Conservation (phyloP, 257 asterid species). For the Scutellaria minor region DNA sequence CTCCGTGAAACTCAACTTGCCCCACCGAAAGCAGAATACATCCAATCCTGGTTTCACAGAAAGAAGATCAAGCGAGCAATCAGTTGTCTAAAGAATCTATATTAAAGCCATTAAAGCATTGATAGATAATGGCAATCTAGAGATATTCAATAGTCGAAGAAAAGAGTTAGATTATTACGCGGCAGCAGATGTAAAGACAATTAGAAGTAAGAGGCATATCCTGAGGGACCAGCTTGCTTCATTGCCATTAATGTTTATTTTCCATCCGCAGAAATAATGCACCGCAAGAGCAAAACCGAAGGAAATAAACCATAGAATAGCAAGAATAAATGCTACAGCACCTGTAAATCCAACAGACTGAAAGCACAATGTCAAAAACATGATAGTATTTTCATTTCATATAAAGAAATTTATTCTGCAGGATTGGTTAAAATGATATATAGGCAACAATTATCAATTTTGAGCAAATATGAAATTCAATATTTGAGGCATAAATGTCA, state of each 20-base stretch:
- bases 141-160: slow-evolving; percentile 20
- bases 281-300: slow-evolving; percentile 82
- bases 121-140: neutral
- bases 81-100: neutral
- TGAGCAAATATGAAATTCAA: neutral
- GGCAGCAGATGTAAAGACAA: slow-evolving; percentile 78
- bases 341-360: slow-evolving; percentile 98
- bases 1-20: slow-evolving; percentile 77
- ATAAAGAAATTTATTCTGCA: slow-evolving; percentile 1
- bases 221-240: slow-evolving; percentile 61
- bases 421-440: neutral
- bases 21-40: slow-evolving; percentile 93
- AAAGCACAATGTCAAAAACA: slow-evolving; percentile 36
- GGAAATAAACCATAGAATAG: slow-evolving; percentile 79
- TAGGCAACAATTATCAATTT: neutral
- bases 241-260: slow-evolving; percentile 52
- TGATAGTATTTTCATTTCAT: neutral
- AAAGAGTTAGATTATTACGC: slow-evolving; percentile 59
- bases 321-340: slow-evolving; percentile 69
- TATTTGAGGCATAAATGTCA: slow-evolving; percentile 11
- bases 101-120: slow-evolving; percentile 2
- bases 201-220: slow-evolving; percentile 69
- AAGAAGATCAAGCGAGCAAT: slow-evolving; percentile 16
- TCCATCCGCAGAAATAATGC: slow-evolving; percentile 82
- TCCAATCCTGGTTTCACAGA: slow-evolving; percentile 67